Evolutionary conservation across 2,329 filamentous ascomycete species (phyloP).

Genomic region (Nemania sp.): DNA sequence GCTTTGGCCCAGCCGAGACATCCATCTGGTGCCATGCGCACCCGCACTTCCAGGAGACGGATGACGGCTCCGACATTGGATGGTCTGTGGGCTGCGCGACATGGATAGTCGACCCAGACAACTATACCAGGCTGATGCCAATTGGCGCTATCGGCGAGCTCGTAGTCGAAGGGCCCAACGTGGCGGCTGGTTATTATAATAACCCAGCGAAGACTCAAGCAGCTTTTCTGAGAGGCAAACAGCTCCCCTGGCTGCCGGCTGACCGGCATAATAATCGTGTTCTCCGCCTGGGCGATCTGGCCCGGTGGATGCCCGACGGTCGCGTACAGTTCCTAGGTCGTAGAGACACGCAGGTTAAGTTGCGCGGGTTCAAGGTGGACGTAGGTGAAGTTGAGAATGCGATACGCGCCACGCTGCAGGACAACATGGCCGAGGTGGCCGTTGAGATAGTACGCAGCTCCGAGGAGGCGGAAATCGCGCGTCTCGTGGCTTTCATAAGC

Average conservation of each 20-base stretch:
- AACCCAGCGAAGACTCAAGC: background rate
- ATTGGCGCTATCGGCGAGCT: slow-evolving; percentile 1
- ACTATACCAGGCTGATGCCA: background rate
- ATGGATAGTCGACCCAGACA: background rate
- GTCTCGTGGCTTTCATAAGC: too few relatives aligned
- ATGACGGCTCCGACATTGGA: background rate
- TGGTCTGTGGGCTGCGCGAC: background rate
- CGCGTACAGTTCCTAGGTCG: background rate
- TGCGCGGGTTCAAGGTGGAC: background rate
- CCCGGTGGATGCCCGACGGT: background rate
- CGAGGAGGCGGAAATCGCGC: too few relatives aligned
- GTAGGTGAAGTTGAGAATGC: slow-evolving; percentile 1
- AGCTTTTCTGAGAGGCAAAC: background rate
- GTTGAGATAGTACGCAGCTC: too few relatives aligned
- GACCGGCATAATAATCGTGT: background rate
- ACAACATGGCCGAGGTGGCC: too few relatives aligned
- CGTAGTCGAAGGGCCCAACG: background rate
- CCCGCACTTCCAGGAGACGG: background rate
- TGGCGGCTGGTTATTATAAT: background rate
- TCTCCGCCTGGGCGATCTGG: background rate
- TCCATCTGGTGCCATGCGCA: background rate
- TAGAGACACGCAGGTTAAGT: slow-evolving; percentile 1
- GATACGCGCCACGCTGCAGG: too few relatives aligned
- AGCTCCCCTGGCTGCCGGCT: background rate
- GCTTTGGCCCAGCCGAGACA: background rate